phyloP scores from a whole-genome alignment of 257 asterid genomes.

The Echites panduratus region DNA sequence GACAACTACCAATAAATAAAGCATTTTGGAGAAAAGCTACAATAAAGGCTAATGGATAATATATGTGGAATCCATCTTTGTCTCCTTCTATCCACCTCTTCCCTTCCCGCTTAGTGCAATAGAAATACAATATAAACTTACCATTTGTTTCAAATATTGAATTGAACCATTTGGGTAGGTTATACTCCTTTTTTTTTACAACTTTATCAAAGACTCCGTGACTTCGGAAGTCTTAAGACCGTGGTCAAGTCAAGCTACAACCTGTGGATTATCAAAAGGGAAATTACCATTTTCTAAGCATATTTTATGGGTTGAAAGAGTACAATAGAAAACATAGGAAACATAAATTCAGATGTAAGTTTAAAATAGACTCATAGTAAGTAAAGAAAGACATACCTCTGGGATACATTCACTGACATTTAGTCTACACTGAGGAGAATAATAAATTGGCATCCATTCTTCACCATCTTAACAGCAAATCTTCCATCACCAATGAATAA shows the following conservation, averaged over 20 bases:
- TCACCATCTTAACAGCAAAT: slow-evolving; percentile 96
- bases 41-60: too few relatives aligned
- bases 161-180: neutral
- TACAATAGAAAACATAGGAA: neutral
- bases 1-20: too few relatives aligned
- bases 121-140: too few relatives aligned
- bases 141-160: neutral
- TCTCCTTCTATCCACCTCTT: too few relatives aligned
- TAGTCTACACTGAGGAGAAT: slow-evolving; percentile 93
- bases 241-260: too few relatives aligned
- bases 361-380: neutral
- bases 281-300: neutral
- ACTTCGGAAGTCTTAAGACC: too few relatives aligned
- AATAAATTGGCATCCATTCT: slow-evolving; percentile 77
- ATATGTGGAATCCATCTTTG: too few relatives aligned
- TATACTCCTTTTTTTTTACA: too few relatives aligned
- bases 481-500: slow-evolving; percentile 95
- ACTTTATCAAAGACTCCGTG: too few relatives aligned
- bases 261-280: too few relatives aligned
- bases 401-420: slow-evolving; percentile 89
- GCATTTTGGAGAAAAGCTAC: too few relatives aligned
- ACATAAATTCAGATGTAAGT: neutral
- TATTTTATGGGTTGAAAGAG: neutral
- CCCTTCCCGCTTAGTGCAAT: too few relatives aligned
- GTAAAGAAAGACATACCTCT: slow-evolving; percentile 39